A percentile compares a stretch with the other conserved stretches of the same genome.
Evolutionary conservation across 1,284 basidiomycete species (phyloP).

Genomic region (Spongispora temasekensis): DNA sequence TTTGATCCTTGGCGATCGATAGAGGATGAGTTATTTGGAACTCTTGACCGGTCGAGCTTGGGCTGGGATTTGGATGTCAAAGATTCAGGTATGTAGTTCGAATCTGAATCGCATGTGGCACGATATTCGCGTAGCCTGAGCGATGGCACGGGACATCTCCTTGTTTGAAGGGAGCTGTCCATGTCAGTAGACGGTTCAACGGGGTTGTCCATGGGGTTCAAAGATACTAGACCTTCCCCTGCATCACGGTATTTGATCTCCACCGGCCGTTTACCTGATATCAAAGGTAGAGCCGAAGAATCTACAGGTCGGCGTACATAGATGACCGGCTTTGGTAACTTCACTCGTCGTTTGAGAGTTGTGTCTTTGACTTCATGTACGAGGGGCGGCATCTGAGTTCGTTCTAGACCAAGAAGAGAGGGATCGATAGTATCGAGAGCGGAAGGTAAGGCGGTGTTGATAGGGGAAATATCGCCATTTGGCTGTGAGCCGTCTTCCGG

Average conservation of each 20-base stretch:
- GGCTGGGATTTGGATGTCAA: constrained; percentile 4
- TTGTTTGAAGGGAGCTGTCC: background rate
- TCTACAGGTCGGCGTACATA: constrained; percentile 33
- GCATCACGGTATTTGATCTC: constrained; percentile 34
- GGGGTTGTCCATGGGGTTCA: background rate
- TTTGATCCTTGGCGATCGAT: background rate
- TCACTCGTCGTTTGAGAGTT: constrained; percentile 10
- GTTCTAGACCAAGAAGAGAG: constrained; percentile 27
- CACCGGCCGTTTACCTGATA: constrained; percentile 27
- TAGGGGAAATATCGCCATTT: background rate
- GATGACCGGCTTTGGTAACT: constrained; percentile 29
- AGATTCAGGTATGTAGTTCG: constrained; percentile 18
- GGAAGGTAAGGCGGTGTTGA: background rate
- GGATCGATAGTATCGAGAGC: constrained; percentile 29
- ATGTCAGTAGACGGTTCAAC: background rate
- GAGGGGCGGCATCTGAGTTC: background rate
- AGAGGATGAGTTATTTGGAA: background rate
- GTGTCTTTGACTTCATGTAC: background rate
- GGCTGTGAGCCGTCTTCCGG: constrained; percentile 1
- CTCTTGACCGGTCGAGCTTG: constrained; percentile 7
- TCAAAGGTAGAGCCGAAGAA: constrained; percentile 19
- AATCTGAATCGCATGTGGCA: constrained; percentile 9
- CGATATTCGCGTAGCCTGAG: constrained; percentile 17
- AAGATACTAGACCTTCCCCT: background rate
- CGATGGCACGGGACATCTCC: constrained; percentile 16